Percentiles rank a stretch among this genome's conserved stretches.
Evolutionary conservation across 2,329 filamentous ascomycete species (phyloP).

Genomic region (Xylariaceae sp.): DNA sequence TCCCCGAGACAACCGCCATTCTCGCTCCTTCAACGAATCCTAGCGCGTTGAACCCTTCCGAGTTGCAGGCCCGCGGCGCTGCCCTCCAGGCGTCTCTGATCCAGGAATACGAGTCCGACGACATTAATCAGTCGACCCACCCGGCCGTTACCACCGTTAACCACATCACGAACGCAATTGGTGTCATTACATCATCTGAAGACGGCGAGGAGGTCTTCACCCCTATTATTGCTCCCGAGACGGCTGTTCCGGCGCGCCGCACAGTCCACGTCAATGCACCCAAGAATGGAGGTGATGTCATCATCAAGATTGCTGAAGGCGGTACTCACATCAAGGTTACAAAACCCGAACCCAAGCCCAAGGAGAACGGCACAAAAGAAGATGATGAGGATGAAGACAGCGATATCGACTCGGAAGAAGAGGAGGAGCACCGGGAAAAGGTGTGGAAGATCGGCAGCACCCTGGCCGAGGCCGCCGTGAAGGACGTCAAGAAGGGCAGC

Average conservation of each 20-base stretch:
- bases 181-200: conserved; percentile 63
- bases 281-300: conserved; percentile 78
- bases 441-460: conserved; percentile 82
- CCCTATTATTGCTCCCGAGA: conserved; percentile 78
- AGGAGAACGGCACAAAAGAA: conserved; percentile 54
- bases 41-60: conserved; percentile 85
- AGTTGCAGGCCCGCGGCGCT: conserved; percentile 82
- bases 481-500: conserved; percentile 76
- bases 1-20: conserved; percentile 74
- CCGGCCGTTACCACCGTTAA: conserved; percentile 90
- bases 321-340: conserved; percentile 88
- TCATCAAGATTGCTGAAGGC: conserved; percentile 86
- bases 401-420: conserved; percentile 57
- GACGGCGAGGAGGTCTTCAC: conserved; percentile 66
- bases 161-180: conserved; percentile 83
- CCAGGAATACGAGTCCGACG: conserved; percentile 86
- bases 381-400: conserved; percentile 57
- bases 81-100: conserved; percentile 94
- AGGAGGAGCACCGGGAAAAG: conserved; percentile 85
- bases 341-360: conserved; percentile 75
- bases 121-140: conserved; percentile 95
- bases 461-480: conserved; percentile 81
- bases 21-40: conserved; percentile 76
- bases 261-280: conserved; percentile 74
- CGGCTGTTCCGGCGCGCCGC: conserved; percentile 82